Base-by-base conservation (phyloP, 306 rosid genomes). In the Rubus idaeus region DNA sequence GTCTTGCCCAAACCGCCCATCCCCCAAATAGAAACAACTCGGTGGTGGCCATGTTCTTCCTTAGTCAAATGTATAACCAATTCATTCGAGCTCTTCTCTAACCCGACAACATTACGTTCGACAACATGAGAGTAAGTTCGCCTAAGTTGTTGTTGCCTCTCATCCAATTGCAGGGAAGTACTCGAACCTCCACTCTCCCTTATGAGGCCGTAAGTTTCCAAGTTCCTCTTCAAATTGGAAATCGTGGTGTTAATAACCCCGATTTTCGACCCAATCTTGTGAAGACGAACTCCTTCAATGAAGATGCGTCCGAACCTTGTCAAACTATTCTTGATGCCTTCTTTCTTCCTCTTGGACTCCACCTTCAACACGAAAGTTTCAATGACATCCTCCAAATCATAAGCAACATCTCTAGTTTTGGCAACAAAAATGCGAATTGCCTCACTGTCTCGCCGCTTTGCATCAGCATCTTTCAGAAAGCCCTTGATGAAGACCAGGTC, bases 321-420 rank as follows among this genome's bases (percentile, higher is more conserved):
- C 64, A 87, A 2, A 4, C 37, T 35, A 63, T 49, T 16, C 50
- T 0, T 49, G 0, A 47, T 3, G 3, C 41, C 74, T 18, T 9
- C 4, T 3, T 11, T 23, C 0, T 23, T 63, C 37, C 83, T 68
- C 71, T 0, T 58, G 57, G 23, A 41, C 11, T 0, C 35, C n/a
- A 45, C 80, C 21, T 69, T 63, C 57, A 51, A 40, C 58, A 67
- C 81, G 77, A 57, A 79, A 45, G 74, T 47, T 3, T 72, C 86
- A 42, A 86, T 82, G 11, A 51, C 75, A 79, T 89, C 90, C 12
- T 83, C 87, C 69, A 49, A 13, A 49, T 49, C 53, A 13, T 49
- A 49, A 49, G 53, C 17, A 49, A 5, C 53, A 11, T 49, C 53
- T 49, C 53, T 49, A 2, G 4, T 49, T 49, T 13, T 2, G 17